Conservation (phyloP, 371 early-diverging fungal species). For the Mortierella sp. region DNA sequence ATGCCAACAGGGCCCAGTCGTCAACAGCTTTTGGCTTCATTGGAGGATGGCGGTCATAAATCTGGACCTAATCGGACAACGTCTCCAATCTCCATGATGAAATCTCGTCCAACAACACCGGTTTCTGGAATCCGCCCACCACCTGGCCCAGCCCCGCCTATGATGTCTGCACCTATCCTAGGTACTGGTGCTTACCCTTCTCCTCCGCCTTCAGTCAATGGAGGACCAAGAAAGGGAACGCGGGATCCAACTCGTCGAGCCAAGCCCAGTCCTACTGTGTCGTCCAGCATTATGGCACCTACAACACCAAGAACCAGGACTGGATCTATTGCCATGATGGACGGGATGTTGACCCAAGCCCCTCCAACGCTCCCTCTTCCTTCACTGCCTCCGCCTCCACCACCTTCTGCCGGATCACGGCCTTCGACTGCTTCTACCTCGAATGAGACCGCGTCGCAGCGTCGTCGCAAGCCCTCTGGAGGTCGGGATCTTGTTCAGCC, state of each 20-base stretch:
- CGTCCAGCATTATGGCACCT: constrained; percentile 22
- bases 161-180: constrained; percentile 15
- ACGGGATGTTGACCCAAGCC: constrained; percentile 26
- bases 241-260: constrained; percentile 25
- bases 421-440: neutral
- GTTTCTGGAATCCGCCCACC: constrained; percentile 31
- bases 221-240: constrained; percentile 16
- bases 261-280: constrained; percentile 23
- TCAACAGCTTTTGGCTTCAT: constrained; percentile 37
- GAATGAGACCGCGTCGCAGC: neutral
- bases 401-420: neutral
- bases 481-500: constrained; percentile 29
- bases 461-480: constrained; percentile 31
- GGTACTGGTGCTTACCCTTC: neutral
- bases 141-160: constrained; percentile 19
- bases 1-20: constrained; percentile 22
- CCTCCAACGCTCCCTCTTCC: constrained; percentile 37
- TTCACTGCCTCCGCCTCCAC: constrained; percentile 38
- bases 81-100: constrained; percentile 14
- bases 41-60: constrained; percentile 19
- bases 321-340: constrained; percentile 31
- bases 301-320: constrained; percentile 23
- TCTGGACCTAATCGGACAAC: constrained; percentile 19
- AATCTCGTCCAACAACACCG: constrained; percentile 41
- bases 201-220: neutral